phyloP scores from a whole-genome alignment of 441 rosid species.

The Biscutella auriculata region DNA sequence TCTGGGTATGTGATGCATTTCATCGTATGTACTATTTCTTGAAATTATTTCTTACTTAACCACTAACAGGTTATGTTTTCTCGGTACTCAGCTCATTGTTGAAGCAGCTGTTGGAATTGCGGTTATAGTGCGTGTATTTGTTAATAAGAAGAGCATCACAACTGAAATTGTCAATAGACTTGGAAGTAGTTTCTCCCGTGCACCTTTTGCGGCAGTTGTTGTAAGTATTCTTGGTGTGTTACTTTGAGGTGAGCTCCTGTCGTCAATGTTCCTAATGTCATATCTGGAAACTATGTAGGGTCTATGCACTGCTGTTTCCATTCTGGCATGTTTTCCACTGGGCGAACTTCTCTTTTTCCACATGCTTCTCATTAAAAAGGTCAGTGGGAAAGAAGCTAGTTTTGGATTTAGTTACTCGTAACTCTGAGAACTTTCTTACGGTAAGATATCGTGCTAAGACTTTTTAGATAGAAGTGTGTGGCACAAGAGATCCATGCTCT shows the following conservation, averaged over 20 bases:
- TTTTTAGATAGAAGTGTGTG: not conserved
- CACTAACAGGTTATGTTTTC: constrained; percentile 3
- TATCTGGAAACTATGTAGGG: constrained; percentile 27
- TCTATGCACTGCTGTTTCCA: constrained; percentile 43
- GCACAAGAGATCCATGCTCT: not conserved
- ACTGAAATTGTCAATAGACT: constrained; percentile 60
- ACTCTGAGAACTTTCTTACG: too few relatives aligned
- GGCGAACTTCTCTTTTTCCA: constrained; percentile 61
- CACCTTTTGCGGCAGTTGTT: constrained; percentile 63
- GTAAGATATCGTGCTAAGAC: not conserved
- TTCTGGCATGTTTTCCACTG: constrained; percentile 48
- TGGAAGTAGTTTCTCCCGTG: constrained; percentile 65
- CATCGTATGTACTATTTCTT: not conserved
- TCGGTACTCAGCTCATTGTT: constrained; percentile 18
- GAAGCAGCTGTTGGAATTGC: constrained; percentile 58
- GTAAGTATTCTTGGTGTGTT: constrained; percentile 27
- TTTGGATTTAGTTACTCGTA: not conserved
- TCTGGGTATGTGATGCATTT: constrained; percentile 55
- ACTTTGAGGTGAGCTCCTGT: constrained; percentile 26
- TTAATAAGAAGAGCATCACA: constrained; percentile 48
- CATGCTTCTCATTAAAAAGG: constrained; percentile 48
- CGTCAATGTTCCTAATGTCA: constrained; percentile 10
- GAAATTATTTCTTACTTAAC: not conserved
- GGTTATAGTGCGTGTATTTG: constrained; percentile 56
- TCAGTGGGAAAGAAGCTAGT: constrained; percentile 10